phyloP scores from a whole-genome alignment of 1,139 yeast genomes.

The Sugiyamaella japonica region DNA sequence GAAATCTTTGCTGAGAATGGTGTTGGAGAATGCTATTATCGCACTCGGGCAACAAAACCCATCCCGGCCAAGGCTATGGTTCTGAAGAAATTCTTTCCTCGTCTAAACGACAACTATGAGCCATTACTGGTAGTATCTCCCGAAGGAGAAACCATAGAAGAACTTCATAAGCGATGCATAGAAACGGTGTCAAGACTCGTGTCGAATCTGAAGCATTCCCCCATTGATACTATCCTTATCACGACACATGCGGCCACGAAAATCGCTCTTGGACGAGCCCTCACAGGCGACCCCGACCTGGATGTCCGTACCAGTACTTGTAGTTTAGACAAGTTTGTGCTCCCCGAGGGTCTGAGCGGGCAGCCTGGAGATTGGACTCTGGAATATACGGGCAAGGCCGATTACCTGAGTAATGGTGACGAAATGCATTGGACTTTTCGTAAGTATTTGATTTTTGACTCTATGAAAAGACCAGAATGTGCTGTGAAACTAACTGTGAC shows the following conservation, averaged over 20 bases:
- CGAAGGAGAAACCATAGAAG: conserved; percentile 66
- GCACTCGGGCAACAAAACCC: conserved; percentile 37
- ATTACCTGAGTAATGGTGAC: conserved; percentile 70
- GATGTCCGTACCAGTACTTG: conserved; percentile 56
- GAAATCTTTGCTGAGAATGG: conserved; percentile 71
- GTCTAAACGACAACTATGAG: conserved; percentile 43
- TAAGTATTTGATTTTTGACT: conserved; percentile 24
- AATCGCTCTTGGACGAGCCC: conserved; percentile 71
- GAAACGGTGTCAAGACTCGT: conserved; percentile 54
- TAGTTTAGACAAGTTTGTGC: conserved; percentile 55
- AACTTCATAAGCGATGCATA: conserved; percentile 57
- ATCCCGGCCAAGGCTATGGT: conserved; percentile 53
- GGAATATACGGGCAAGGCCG: conserved; percentile 66
- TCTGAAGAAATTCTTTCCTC: conserved; percentile 53
- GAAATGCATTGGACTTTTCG: conserved; percentile 90
- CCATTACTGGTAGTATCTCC: conserved; percentile 56
- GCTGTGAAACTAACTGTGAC: too few relatives aligned
- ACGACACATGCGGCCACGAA: conserved; percentile 85
- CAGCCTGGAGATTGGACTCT: conserved; percentile 52
- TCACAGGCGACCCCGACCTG: conserved; percentile 52
- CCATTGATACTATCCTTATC: conserved; percentile 49
- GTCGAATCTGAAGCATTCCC: conserved; percentile 49
- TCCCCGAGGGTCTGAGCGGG: conserved; percentile 45
- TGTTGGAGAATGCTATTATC: conserved; percentile 48
- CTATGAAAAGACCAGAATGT: too few relatives aligned